A percentile compares a stretch with the other conserved stretches of the same genome.
Evolutionary conservation across 192 early-diverging fungal genomes (phyloP).

Genomic region (Glomus cerebriforme): DNA sequence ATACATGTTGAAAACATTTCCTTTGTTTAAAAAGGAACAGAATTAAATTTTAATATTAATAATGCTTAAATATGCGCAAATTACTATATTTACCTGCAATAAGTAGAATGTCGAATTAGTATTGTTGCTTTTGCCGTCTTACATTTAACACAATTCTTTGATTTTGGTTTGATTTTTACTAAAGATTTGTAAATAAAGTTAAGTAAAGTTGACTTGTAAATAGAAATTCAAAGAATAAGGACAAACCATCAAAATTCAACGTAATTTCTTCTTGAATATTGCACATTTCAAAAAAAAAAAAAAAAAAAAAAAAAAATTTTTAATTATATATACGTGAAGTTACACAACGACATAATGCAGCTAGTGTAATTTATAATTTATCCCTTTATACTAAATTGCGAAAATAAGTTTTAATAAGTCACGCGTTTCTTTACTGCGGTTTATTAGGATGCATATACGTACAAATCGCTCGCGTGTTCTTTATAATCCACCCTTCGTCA

Average conservation of each 20-base stretch:
- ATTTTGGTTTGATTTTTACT: background rate
- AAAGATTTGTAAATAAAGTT: background rate
- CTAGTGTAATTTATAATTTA: no score
- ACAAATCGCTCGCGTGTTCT: background rate
- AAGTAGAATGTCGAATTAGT: constrained; percentile 66
- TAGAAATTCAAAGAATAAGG: no score
- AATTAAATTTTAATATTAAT: background rate
- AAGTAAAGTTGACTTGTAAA: no score
- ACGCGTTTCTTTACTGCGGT: no score
- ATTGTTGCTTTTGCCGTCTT: constrained; percentile 67
- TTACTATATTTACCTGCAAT: constrained; percentile 66
- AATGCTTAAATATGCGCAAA: background rate
- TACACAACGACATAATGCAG: no score
- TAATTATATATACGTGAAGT: no score
- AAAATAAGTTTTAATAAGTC: no score
- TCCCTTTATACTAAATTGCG: no score
- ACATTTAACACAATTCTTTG: constrained; percentile 60
- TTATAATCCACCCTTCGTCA: background rate
- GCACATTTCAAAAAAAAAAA: background rate
- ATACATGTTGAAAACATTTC: constrained; percentile 69
- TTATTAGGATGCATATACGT: background rate
- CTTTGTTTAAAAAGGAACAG: constrained; percentile 33
- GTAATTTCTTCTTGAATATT: background rate
- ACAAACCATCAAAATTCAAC: background rate
- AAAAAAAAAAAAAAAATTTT: no score